Conservation (phyloP, 2,329 filamentous ascomycete genomes). For the Epichloe sp. region DNA sequence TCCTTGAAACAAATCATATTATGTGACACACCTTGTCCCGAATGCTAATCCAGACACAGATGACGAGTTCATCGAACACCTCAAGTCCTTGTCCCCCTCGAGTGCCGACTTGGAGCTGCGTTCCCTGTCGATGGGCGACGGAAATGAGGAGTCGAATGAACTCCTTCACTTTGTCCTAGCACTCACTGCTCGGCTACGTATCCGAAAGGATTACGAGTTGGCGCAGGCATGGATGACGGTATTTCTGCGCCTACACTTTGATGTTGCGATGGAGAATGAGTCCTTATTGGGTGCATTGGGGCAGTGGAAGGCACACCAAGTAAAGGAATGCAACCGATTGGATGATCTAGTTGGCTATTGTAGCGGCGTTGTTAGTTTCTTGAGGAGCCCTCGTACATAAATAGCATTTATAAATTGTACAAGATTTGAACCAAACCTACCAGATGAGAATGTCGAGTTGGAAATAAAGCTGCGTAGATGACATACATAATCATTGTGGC, state of each 20-base stretch:
- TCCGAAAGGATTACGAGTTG: conserved; percentile 77
- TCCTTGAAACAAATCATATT: background rate
- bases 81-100: conserved; percentile 65
- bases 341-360: conserved; percentile 75
- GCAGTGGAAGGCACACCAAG: conserved; percentile 61
- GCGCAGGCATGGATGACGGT: conserved; percentile 97
- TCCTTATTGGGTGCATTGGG: conserved; percentile 44
- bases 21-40: background rate
- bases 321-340: conserved; percentile 56
- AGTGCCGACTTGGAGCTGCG: conserved; percentile 85
- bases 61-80: conserved; percentile 57
- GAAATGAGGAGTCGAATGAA: conserved; percentile 49
- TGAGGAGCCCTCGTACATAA: conserved; percentile 43
- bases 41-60: conserved; percentile 28
- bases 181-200: conserved; percentile 54
- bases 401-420: background rate
- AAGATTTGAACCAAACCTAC: background rate
- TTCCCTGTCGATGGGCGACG: conserved; percentile 44
- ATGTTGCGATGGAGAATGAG: conserved; percentile 37
- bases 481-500: no score
- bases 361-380: conserved; percentile 70
- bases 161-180: conserved; percentile 69
- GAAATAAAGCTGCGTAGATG: no score
- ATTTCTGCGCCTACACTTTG: conserved; percentile 68
- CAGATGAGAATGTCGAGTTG: background rate